Base-by-base conservation (phyloP, 768 basidiomycete genomes). In the Brasilioporus rufonigricans region DNA sequence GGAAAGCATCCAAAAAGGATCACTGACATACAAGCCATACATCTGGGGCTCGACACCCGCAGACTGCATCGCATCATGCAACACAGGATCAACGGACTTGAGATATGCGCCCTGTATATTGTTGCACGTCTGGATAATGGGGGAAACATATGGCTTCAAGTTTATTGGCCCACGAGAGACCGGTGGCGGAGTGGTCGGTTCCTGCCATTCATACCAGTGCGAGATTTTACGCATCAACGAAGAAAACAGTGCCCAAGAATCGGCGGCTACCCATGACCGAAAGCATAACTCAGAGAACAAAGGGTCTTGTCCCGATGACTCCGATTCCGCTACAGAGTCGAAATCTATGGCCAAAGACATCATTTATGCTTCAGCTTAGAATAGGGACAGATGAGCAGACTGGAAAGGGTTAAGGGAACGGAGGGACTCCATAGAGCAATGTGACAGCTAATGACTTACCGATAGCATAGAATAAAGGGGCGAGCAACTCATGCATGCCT, bases 401-500 rank as follows among this genome's bases (percentile, higher is more conserved):
- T 18, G 39, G 54, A 55, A 57, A 56, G 50, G 43, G 49, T 41
- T 21, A 33, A 47, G 43, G 59, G 54, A 49, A 47, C 45, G 38
- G 44, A 21, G 33, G 44, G 52, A 57, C 41, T 44, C 49, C 40
- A 50, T 38, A 48, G 32, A 35, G 21, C 33, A 44, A 45, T 40
- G 26, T 31, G 32, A 44, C 21, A 32, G 19, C 19, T 40, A 13
- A 45, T 29, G 40, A 62, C 71, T 57, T 61, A 71, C 71, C 71
- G 48, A 67, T 49, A 45, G 87, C 87, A 64, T 90, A 84, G 62
- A 91, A 91, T 27, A 98, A 70, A 0, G 92, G 88, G 4, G 95
- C 97, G 21, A 98, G 80, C 10, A 98, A 74, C 66, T 99, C 97
- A 65, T 99, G 97, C 97, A 99, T 98, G 50, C 97, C 96, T 77